A percentile compares a stretch with the other conserved stretches of the same genome.
phyloP scores from a whole-genome alignment of 2,329 filamentous ascomycete genomes.

The Phialophora tarda region DNA sequence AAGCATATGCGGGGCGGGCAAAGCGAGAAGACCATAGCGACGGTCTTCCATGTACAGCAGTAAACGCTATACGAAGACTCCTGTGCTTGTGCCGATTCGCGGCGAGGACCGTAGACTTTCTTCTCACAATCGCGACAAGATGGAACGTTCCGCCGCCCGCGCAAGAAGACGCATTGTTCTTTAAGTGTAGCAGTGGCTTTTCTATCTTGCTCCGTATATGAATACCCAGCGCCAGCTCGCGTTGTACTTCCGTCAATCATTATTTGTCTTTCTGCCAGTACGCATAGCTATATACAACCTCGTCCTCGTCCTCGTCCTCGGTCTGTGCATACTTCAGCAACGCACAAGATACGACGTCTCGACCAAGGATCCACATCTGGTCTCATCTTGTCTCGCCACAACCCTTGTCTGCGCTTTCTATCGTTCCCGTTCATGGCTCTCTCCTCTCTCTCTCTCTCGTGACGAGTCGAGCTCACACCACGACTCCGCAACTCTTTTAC shows the following conservation, averaged over 20 bases:
- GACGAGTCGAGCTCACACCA: background rate
- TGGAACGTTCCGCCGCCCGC: too few species aligned
- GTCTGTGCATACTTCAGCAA: too few species aligned
- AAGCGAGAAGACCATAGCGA: background rate
- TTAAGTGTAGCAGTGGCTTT: background rate
- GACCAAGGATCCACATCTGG: too few species aligned
- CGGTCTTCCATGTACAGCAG: background rate
- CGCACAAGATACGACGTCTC: too few species aligned
- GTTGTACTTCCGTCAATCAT: background rate
- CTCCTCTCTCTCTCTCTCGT: background rate
- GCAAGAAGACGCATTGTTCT: background rate
- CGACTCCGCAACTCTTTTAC: slow-evolving; percentile 42
- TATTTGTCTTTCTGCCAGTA: background rate
- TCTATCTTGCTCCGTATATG: background rate
- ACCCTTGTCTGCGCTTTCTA: background rate
- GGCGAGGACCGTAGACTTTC: background rate
- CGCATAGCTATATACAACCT: background rate
- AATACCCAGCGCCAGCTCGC: background rate
- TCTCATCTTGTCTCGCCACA: background rate
- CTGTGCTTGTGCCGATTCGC: background rate
- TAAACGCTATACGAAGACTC: background rate
- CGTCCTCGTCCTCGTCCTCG: background rate
- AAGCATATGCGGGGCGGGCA: background rate
- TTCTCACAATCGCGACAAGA: background rate
- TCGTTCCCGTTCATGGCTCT: background rate